These are phyloP conservation scores for Santalum album DNA, from an alignment of 164 flowering plant genomes.

Conservation along the genomic window DNA sequence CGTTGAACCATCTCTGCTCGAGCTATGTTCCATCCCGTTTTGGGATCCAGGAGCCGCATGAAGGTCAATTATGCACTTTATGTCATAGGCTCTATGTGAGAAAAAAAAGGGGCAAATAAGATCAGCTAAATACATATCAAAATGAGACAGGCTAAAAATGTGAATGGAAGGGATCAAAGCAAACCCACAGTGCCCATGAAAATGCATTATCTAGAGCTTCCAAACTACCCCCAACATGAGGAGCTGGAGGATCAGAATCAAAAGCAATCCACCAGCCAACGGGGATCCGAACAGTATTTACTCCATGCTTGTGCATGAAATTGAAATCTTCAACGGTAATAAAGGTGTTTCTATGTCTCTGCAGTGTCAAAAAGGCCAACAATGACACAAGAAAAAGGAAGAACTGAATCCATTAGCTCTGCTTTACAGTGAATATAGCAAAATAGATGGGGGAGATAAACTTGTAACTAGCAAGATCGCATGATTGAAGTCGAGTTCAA, in stretches of 20 bases:
- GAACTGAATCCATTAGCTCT: too few species aligned
- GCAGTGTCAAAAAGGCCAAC: conserved; percentile 21
- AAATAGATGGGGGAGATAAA: too few species aligned
- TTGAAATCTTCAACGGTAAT: conserved; percentile 48
- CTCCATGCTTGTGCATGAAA: conserved; percentile 58
- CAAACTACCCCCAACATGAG: conserved; percentile 64
- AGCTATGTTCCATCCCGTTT: conserved; percentile 92
- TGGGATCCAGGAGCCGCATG: conserved; percentile 96
- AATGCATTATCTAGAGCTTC: conserved; percentile 81
- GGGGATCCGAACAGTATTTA: conserved; percentile 84
- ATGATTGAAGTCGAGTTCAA: too few species aligned
- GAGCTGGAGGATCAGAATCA: conserved; percentile 81
- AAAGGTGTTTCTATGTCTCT: conserved; percentile 58
- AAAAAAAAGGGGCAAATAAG: neutral
- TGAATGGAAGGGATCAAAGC: conserved; percentile 11
- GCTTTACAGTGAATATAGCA: too few species aligned
- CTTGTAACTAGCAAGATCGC: too few species aligned
- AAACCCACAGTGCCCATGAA: conserved; percentile 85
- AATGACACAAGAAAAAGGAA: neutral
- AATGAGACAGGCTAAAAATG: neutral
- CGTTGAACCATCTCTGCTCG: conserved; percentile 73
- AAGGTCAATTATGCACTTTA: conserved; percentile 84
- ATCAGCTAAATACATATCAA: neutral
- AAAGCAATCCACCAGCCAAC: conserved; percentile 96
- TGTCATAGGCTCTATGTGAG: conserved; percentile 46